phyloP scores from a whole-genome alignment of 768 basidiomycete species.

The Rhodotorula paludigena region DNA sequence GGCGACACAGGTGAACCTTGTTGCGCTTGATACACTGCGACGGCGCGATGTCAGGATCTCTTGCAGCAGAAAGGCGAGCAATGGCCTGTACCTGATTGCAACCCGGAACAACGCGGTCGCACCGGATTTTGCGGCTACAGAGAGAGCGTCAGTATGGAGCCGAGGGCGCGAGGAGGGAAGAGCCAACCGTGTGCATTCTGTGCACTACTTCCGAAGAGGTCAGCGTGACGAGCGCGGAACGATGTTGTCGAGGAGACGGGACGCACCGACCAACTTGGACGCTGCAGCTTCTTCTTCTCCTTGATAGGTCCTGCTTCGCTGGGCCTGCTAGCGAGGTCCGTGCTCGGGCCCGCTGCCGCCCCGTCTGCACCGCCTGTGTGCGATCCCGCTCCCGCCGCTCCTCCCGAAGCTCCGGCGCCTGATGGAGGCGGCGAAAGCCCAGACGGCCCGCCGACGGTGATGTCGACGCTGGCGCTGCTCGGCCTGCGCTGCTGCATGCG shows the following conservation, averaged over 20 bases:
- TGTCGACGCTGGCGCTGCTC: not conserved
- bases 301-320: not conserved
- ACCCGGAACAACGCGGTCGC: conserved; percentile 30
- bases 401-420: not conserved
- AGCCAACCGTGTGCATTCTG: conserved; percentile 21
- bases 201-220: conserved; percentile 6
- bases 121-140: conserved; percentile 33
- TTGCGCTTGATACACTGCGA: conserved; percentile 29
- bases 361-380: not conserved
- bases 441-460: not conserved
- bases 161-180: not conserved
- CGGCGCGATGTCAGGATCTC: not conserved
- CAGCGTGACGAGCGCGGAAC: not conserved
- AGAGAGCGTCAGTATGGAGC: too few relatives aligned
- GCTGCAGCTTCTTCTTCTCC: conserved; percentile 19
- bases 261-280: conserved; percentile 26
- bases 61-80: not conserved
- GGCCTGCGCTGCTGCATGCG: not conserved
- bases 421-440: not conserved
- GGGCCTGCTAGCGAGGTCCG: too few relatives aligned
- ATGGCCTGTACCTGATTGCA: conserved; percentile 13
- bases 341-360: too few relatives aligned
- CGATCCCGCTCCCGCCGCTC: too few relatives aligned
- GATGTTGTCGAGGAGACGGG: not conserved
- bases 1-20: conserved; percentile 20